Conservation (phyloP, 2,329 filamentous ascomycete genomes). For the Pseudogymnoascus pannorum region DNA sequence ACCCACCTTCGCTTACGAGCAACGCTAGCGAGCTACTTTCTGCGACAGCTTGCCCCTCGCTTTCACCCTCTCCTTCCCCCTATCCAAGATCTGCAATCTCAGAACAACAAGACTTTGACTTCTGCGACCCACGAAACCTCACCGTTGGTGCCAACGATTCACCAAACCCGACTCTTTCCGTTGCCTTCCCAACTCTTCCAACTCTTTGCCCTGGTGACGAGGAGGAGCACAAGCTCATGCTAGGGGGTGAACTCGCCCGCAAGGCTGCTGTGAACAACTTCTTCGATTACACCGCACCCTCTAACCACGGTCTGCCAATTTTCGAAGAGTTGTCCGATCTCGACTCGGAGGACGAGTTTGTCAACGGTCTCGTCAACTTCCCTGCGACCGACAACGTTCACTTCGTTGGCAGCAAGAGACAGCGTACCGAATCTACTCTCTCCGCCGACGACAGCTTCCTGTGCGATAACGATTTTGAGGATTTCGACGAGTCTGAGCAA, state of each 20-base stretch:
- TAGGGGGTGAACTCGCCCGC: conserved; percentile 43
- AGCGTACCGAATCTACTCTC: conserved; percentile 59
- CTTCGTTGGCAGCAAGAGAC: conserved; percentile 59
- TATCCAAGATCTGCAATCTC: conserved; percentile 62
- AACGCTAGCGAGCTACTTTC: conserved; percentile 64
- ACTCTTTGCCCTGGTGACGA: conserved; percentile 56
- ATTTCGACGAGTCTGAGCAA: conserved; percentile 61
- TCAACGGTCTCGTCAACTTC: conserved; percentile 66
- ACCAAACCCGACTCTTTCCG: conserved; percentile 37
- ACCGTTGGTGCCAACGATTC: conserved; percentile 54
- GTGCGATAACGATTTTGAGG: conserved; percentile 67
- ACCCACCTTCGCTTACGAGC: conserved; percentile 58
- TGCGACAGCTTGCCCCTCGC: conserved; percentile 67
- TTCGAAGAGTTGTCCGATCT: conserved; percentile 87
- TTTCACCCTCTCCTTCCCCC: conserved; percentile 80
- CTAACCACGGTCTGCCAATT: conserved; percentile 55
- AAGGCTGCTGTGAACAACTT: conserved; percentile 39
- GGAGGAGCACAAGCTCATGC: conserved; percentile 45
- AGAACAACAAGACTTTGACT: conserved; percentile 65
- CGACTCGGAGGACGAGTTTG: conserved; percentile 85
- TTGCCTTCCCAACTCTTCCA: conserved; percentile 59
- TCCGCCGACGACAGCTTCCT: conserved; percentile 71
- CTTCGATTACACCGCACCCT: conserved; percentile 46
- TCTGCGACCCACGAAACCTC: conserved; percentile 86
- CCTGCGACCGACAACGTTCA: conserved; percentile 49